A percentile compares a stretch with the other conserved stretches of the same genome.
Conservation (phyloP, 192 early-diverging fungal genomes). For the Geranomyces variabilis region DNA sequence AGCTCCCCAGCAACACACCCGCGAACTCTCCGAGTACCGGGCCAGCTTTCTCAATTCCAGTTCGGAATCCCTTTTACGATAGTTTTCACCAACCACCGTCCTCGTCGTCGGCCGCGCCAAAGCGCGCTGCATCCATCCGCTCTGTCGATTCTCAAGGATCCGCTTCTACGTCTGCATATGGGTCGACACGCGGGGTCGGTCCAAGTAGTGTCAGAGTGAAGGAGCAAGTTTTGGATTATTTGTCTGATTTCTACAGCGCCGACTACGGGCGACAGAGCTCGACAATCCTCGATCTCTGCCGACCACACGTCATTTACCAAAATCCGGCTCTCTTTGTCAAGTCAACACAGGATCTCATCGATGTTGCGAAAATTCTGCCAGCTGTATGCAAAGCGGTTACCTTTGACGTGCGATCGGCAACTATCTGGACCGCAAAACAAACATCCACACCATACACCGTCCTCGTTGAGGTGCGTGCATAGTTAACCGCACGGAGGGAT, state of each 20-base stretch:
- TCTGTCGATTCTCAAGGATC: background rate
- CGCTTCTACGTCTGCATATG: conserved; percentile 4
- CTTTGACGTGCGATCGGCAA: background rate
- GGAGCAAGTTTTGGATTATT: conserved; percentile 2
- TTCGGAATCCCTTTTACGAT: background rate
- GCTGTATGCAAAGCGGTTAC: background rate
- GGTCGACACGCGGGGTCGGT: background rate
- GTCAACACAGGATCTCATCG: background rate
- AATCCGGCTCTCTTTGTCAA: background rate
- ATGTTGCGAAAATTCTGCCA: background rate
- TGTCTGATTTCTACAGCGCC: background rate
- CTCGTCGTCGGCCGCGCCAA: background rate
- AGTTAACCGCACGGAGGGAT: too few relatives aligned
- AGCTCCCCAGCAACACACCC: background rate
- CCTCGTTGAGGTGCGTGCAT: background rate
- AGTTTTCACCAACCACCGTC: background rate
- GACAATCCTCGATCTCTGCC: background rate
- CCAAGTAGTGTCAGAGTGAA: background rate
- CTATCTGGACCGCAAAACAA: background rate
- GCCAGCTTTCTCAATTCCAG: background rate
- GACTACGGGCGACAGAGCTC: background rate
- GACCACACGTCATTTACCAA: conserved; percentile 1
- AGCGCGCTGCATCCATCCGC: background rate
- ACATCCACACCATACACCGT: background rate
- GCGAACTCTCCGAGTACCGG: background rate